Conservation (phyloP, 225 moss, liverwort and hornwort genomes). For the Neckera pumila region DNA sequence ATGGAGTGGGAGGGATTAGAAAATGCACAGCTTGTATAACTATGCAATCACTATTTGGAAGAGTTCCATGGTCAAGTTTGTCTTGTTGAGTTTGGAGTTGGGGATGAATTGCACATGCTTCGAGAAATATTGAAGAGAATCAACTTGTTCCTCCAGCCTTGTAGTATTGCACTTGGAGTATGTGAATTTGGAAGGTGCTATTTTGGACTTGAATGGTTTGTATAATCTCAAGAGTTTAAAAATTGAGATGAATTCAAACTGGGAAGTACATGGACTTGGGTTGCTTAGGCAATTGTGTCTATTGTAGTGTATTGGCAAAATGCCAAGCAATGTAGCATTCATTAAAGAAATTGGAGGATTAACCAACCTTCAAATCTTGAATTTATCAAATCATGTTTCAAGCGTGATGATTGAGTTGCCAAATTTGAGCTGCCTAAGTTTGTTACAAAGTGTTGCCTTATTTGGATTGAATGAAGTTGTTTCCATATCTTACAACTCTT, state of each 20-base stretch:
- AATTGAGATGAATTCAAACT: accelerated
- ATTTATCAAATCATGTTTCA: neutral
- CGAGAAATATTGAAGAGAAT: neutral
- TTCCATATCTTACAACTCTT: accelerated
- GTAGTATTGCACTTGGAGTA: neutral
- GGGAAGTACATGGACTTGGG: accelerated
- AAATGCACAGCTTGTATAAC: neutral
- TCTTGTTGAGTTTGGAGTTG: neutral
- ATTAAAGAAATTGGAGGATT: neutral
- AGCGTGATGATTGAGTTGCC: neutral
- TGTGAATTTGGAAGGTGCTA: neutral
- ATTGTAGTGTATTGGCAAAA: accelerated
- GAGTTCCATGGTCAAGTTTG: neutral
- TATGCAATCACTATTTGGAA: neutral
- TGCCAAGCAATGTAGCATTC: neutral
- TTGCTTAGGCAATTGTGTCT: accelerated
- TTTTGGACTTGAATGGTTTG: neutral
- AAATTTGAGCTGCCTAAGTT: neutral
- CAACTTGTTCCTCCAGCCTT: accelerated
- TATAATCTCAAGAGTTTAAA: neutral
- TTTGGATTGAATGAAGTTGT: accelerated
- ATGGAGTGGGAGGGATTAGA: neutral
- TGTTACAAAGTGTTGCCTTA: accelerated
- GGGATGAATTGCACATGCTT: neutral
- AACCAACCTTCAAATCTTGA: neutral